Percentiles rank a stretch among this genome's conserved stretches.
Conservation (phyloP, 768 basidiomycete species). For the Symmetrospora coprosmae region DNA sequence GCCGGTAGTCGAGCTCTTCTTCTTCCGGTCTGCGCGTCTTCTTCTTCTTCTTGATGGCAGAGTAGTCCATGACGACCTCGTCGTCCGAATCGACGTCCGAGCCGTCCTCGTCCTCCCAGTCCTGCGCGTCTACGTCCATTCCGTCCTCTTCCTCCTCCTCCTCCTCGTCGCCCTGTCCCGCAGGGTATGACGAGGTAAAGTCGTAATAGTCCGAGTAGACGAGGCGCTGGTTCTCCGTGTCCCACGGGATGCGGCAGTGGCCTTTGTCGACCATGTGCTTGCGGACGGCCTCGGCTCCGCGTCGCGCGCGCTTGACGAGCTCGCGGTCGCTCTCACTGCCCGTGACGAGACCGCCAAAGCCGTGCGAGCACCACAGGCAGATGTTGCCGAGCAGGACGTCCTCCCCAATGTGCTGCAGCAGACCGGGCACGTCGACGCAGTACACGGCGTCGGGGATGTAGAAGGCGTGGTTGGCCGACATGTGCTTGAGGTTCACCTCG, state of each 20-base stretch:
- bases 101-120: conserved; percentile 30
- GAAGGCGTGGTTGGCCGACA: conserved; percentile 77
- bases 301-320: conserved; percentile 48
- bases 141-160: conserved; percentile 34
- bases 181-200: conserved; percentile 54
- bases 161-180: conserved; percentile 32
- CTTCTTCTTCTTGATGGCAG: neutral
- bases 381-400: conserved; percentile 86
- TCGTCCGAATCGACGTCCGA: conserved; percentile 40
- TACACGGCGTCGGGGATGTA: conserved; percentile 90
- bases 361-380: conserved; percentile 67
- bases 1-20: conserved; percentile 41
- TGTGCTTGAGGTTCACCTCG: conserved; percentile 63
- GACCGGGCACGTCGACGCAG: conserved; percentile 65
- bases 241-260: conserved; percentile 93
- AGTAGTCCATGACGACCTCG: conserved; percentile 28
- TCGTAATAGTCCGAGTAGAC: conserved; percentile 90
- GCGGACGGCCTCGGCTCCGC: conserved; percentile 68
- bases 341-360: conserved; percentile 56
- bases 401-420: conserved; percentile 73
- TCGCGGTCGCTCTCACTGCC: conserved; percentile 58
- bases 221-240: conserved; percentile 59
- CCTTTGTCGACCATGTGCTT: conserved; percentile 93
- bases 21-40: neutral
- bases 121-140: conserved; percentile 42